A percentile compares a stretch with the other conserved stretches of the same genome.
Conservation (phyloP, 495 filamentous ascomycete genomes). For the Annulohypoxylon moriforme region DNA sequence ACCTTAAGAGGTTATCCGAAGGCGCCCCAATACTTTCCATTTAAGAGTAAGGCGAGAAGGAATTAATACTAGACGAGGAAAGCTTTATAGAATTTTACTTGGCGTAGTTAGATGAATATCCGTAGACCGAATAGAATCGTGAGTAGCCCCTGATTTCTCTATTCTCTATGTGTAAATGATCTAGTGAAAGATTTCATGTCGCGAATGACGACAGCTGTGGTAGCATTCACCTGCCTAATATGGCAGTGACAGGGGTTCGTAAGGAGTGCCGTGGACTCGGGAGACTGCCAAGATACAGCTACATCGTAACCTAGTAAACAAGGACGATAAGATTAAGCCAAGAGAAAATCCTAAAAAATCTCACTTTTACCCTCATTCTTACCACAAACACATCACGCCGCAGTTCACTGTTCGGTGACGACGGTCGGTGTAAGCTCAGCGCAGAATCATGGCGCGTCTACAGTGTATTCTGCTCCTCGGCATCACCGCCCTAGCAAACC, state of each 20-base stretch:
- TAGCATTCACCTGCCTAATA: conserved; percentile 28
- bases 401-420: not conserved
- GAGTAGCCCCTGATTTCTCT: no score
- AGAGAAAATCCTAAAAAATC: conserved; percentile 11
- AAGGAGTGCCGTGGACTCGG: conserved; percentile 15
- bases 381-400: not conserved
- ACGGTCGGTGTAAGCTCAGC: not conserved
- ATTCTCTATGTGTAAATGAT: no score
- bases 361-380: not conserved
- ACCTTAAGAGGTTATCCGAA: conserved; percentile 18
- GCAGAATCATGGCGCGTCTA: conserved; percentile 24
- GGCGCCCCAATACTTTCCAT: conserved; percentile 41
- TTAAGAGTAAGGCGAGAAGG: conserved; percentile 2
- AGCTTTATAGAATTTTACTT: no score
- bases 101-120: not conserved
- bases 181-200: not conserved
- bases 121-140: no score
- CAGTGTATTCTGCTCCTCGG: not conserved
- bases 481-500: not conserved
- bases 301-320: conserved; percentile 1
- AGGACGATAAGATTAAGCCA: conserved; percentile 12
- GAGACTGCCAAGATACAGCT: conserved; percentile 1
- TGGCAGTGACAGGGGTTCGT: conserved; percentile 19
- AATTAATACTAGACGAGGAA: no score
- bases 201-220: not conserved